A percentile compares a stretch with the other conserved stretches of the same genome.
These are phyloP conservation scores for Cladosporium cucumerinum DNA, from an alignment of 2,329 filamentous ascomycete genomes.

Conservation along the genomic window DNA sequence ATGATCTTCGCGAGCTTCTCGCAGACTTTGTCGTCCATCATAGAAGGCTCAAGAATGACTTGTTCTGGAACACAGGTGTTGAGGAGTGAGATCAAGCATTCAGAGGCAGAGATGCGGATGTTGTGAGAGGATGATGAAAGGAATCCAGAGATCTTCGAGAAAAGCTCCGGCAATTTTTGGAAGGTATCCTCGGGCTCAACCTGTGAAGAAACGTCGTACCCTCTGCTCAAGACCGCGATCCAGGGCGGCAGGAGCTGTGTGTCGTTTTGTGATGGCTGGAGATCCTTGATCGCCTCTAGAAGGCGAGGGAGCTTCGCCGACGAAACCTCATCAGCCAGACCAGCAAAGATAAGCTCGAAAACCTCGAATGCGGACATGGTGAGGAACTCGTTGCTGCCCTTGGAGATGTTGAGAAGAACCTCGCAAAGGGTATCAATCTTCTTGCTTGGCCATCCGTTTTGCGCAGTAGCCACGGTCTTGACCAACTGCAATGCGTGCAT, in stretches of 20 bases:
- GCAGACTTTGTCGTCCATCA: constrained; percentile 86
- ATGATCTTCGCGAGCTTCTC: constrained; percentile 74
- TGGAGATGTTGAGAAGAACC: constrained; percentile 80
- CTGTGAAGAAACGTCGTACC: constrained; percentile 89
- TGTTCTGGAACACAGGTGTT: constrained; percentile 82
- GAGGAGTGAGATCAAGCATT: constrained; percentile 90
- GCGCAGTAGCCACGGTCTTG: constrained; percentile 81
- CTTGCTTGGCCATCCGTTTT: constrained; percentile 92
- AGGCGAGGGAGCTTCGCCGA: constrained; percentile 86
- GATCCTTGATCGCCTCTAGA: constrained; percentile 84
- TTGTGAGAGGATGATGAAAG: constrained; percentile 85
- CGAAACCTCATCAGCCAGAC: constrained; percentile 82
- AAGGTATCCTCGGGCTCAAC: constrained; percentile 89
- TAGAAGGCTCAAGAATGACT: constrained; percentile 81
- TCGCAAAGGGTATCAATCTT: constrained; percentile 93
- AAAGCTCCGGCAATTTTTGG: constrained; percentile 80
- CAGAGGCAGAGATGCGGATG: constrained; percentile 88
- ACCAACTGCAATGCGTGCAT: constrained; percentile 91
- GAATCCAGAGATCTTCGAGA: constrained; percentile 74
- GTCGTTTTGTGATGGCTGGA: constrained; percentile 89
- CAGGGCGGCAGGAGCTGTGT: constrained; percentile 91
- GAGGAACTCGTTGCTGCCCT: constrained; percentile 89
- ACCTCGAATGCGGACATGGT: constrained; percentile 96
- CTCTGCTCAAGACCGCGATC: constrained; percentile 92
- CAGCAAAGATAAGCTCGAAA: constrained; percentile 93